Percentiles rank a stretch among this genome's conserved stretches.
Evolutionary conservation across 768 basidiomycete species (phyloP).

Genomic region (Clathrus columnatus): DNA sequence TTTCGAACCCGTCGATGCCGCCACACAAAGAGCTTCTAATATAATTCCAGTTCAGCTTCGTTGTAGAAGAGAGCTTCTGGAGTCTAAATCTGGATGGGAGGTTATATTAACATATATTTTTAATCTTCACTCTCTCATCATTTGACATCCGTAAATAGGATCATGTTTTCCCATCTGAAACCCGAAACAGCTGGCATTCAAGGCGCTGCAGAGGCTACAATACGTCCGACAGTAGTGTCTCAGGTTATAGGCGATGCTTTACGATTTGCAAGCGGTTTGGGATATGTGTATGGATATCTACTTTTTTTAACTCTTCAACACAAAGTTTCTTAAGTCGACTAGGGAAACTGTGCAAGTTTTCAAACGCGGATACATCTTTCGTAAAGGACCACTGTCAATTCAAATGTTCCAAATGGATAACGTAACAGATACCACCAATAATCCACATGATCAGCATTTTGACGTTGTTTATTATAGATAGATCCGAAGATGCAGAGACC

Average conservation of each 20-base stretch:
- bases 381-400: slow-evolving; percentile 60
- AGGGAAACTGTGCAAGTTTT: slow-evolving; percentile 26
- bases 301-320: neutral
- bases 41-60: slow-evolving; percentile 61
- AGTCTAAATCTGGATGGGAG: slow-evolving; percentile 57
- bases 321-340: neutral
- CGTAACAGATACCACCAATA: slow-evolving; percentile 30
- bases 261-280: slow-evolving; percentile 71
- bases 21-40: slow-evolving; percentile 49
- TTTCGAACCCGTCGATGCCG: slow-evolving; percentile 72
- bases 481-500: slow-evolving; percentile 69
- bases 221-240: slow-evolving; percentile 75
- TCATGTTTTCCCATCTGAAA: slow-evolving; percentile 71
- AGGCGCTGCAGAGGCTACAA: slow-evolving; percentile 58
- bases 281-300: slow-evolving; percentile 49
- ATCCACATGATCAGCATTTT: slow-evolving; percentile 3
- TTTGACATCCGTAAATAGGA: slow-evolving; percentile 34
- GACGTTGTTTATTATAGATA: slow-evolving; percentile 33
- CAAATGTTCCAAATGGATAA: slow-evolving; percentile 84
- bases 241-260: slow-evolving; percentile 69
- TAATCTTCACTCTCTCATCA: too few relatives aligned
- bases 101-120: slow-evolving; percentile 13
- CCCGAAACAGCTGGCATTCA: slow-evolving; percentile 70
- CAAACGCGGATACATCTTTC: slow-evolving; percentile 73
- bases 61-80: slow-evolving; percentile 66